Evolutionary conservation across 495 filamentous ascomycete species (phyloP).

Genomic region (Penicillium simplicissimum): DNA sequence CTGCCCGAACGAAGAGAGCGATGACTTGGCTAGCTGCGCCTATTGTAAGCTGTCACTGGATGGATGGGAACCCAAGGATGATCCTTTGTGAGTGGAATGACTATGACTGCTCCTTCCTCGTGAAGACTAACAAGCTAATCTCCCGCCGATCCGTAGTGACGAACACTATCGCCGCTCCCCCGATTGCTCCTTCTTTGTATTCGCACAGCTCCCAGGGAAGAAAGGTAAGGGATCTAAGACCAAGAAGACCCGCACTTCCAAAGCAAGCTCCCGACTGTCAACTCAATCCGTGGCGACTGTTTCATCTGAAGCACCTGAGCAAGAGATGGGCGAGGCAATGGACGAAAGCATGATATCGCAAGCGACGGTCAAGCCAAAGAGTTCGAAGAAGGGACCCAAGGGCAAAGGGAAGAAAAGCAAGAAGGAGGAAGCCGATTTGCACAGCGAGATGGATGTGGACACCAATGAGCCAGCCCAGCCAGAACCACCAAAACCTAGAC

Average conservation of each 20-base stretch:
- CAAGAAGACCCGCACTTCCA: constrained; percentile 64
- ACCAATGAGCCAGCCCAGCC: constrained; percentile 27
- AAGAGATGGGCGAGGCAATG: constrained; percentile 54
- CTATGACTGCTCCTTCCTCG: constrained; percentile 15
- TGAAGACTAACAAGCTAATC: constrained; percentile 27
- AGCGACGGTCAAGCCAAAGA: constrained; percentile 51
- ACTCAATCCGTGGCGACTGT: constrained; percentile 61
- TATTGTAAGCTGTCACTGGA: constrained; percentile 87
- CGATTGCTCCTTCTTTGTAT: constrained; percentile 79
- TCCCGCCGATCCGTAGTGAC: constrained; percentile 52
- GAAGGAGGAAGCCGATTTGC: constrained; percentile 61
- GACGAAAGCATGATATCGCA: constrained; percentile 69
- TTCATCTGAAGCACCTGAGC: constrained; percentile 54
- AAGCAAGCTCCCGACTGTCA: constrained; percentile 66
- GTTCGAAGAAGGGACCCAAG: constrained; percentile 50
- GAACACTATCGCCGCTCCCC: constrained; percentile 81
- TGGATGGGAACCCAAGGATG: constrained; percentile 89
- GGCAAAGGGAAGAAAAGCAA: constrained; percentile 51
- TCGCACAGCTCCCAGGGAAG: constrained; percentile 43
- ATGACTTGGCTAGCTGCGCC: constrained; percentile 82
- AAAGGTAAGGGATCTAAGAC: constrained; percentile 45
- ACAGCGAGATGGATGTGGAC: constrained; percentile 38
- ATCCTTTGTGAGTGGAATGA: constrained; percentile 66
- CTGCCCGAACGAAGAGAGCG: constrained; percentile 74
- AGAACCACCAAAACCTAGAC: constrained; percentile 42